Base-by-base conservation (phyloP, 2,329 filamentous ascomycete genomes). In the Cryphonectria radicalis region DNA sequence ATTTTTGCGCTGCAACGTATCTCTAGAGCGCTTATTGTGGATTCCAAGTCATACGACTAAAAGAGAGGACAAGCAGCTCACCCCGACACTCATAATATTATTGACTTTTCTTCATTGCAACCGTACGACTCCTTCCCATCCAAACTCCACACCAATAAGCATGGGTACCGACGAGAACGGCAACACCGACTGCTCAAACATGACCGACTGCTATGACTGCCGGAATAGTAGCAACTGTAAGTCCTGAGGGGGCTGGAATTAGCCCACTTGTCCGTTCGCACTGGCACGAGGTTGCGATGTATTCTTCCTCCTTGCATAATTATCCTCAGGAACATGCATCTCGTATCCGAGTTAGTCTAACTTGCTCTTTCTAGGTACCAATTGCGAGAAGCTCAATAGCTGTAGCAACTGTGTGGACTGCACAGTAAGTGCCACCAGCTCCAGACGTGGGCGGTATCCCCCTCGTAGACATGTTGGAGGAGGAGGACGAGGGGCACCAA, bases 201-300 rank as follows among this genome's bases (percentile, higher is more conserved):
- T 72, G 60, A 55, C 5, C 17, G 17, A 72, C 46, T 72, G 71
- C 65, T 70, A 72, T 37, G 55, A 70, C 65, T 72, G 71, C 50
- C 46, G 28, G 40, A n/a, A 70, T 22, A 72, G 71, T 42, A 72
- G 71, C 53, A 72, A 72, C 50, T 72, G 71, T 72, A 65, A 19
- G 70, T 53, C 25, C 13, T 17, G 32, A 32, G 32, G 32, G 3
- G 2, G 6, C 25, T 19, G 6, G 8, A 14, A 14, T n/a, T 19
- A 22, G 53, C 13, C 13, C 32, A 50, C 8, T n/a, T 25, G 2
- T 4, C 13, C 19, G n/a, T 11, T 22, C 14, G 6, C 22, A 6
- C 7, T 4, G n/a, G 22, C 8, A n/a, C 25, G n/a, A 57, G 7
- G 19, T 13, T 17, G 32, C 32, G 17, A 37, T 6, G 4, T 6